Percentiles rank a stretch among this genome's conserved stretches.
These are phyloP conservation scores for Colletotrichum sp. DNA, from an alignment of 2,329 filamentous ascomycete genomes.

Conservation along the genomic window DNA sequence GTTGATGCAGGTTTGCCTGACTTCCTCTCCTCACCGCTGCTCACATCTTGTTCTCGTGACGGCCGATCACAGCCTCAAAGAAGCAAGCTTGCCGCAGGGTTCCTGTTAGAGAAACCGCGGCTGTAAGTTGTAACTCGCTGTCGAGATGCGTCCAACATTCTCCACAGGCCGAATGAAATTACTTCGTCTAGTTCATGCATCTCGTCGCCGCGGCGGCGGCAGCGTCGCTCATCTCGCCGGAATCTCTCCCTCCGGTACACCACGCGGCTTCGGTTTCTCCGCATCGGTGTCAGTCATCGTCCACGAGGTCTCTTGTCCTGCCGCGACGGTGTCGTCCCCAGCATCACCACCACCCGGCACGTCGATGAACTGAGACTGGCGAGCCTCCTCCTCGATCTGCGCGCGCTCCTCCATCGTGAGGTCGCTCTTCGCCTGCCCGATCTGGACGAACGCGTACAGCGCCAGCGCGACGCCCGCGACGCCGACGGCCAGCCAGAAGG, in stretches of 20 bases:
- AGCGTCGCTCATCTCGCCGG: background rate
- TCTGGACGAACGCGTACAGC: conserved; percentile 59
- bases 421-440: conserved; percentile 24
- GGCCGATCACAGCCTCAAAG: background rate
- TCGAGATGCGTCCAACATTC: background rate
- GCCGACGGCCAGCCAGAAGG: conserved; percentile 70
- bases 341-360: background rate
- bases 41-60: background rate
- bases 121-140: background rate
- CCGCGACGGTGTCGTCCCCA: background rate
- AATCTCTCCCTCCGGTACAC: background rate
- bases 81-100: background rate
- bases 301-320: background rate
- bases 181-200: background rate
- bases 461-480: conserved; percentile 55
- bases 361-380: background rate
- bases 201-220: background rate
- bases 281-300: conserved; percentile 3
- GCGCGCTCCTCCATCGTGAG: conserved; percentile 24
- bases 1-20: background rate
- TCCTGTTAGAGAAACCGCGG: background rate
- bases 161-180: background rate
- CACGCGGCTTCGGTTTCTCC: background rate
- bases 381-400: conserved; percentile 17
- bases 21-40: background rate